Base-by-base conservation (phyloP, 441 rosid genomes). In the Raphanus hybrid region DNA sequence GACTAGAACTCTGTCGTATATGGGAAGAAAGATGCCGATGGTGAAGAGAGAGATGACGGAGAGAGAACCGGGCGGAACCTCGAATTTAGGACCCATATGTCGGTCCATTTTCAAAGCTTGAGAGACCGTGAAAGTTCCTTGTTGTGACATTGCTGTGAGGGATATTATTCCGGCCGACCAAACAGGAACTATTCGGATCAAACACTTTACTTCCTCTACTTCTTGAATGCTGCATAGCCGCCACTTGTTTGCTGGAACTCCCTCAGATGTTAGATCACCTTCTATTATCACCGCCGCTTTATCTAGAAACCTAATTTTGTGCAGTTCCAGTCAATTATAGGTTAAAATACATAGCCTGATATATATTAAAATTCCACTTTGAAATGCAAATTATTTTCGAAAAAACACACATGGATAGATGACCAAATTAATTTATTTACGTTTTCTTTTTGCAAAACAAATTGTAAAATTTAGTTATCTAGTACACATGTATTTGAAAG, bases 131-230 rank as follows among this genome's bases (percentile, higher is more conserved):
- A 94, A 94, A 11, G 98, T 94, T 82, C 43, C 55, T 65, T 92
- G 97, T 63, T 89, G 94, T 16, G 92, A 88, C 80, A 82, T 85
- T 11, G 97, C 92, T 50, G 89, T 81, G 0, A 89, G 86, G 34
- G 93, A 85, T 64, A 94, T 83, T 76, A 94, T 89, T 58, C 98
- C 97, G 7, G 98, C 80, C 1, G 90, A 93, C 97, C 97, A 89
- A 2, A 94, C 87, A 0, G 98, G 98, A 52, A 92, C 93, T 84
- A 94, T 85, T 48, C 97, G 70, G 74, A 94, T 88, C 41, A 94
- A 50, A 27, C 92, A 87, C 77, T 94, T 92, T 8, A 94, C 85
- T 69, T 94, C 97, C 66, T 94, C 98, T 12, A 92, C 93, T 70
- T 96, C 85, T 81, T 94, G 98, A 9, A 94, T 86, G 18, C 97